Evolutionary conservation across 345 rosid species (phyloP), one percentile per base, ranked within the genome.

Genomic region (Combretum micranthum): DNA sequence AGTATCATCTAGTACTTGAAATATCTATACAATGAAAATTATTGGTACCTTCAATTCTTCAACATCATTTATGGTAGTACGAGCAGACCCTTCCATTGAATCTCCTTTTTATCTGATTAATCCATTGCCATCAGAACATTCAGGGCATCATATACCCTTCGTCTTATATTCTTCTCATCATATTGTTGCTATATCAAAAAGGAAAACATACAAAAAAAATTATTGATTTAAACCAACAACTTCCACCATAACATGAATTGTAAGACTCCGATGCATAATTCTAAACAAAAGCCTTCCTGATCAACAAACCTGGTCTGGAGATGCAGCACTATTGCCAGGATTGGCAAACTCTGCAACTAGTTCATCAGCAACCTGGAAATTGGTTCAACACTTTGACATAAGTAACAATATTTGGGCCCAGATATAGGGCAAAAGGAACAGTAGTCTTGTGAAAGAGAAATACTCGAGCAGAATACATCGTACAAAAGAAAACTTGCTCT

Each of bases 51-150:
- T 94, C 64, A 94, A 60, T 75, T 86, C 97, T 72, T 94, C 90
- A 59, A 94, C 76, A 78, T 94, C 99, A 64, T 81, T 83, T 59
- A 87, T 75, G 68, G 95, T 94, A 42, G 97, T 84, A 22, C 89
- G 89, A 61, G 99, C 64, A 94, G 90, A 72, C 99, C 99, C 77
- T 79, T 87, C 99, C 99, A 94, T 42, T 84, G 97, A 67, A 94
- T 94, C 68, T 90, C 97, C 43, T 94, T 94, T 69, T 94, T 90
- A 79, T 90, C 95, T 68, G 99, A 87, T 67, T 84, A 49, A 94
- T 94, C 97, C 87, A 94, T 84, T 13, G 99, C 99, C 99, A 90
- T 94, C 56, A 94, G 95, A 37, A 94, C 99, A 71, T 94, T 94
- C 53, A 94, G 73, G 23, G 99, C 99, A 80, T 94, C 99, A 70